Conservation (phyloP, 257 asterid genomes). For the Echium plantagineum region DNA sequence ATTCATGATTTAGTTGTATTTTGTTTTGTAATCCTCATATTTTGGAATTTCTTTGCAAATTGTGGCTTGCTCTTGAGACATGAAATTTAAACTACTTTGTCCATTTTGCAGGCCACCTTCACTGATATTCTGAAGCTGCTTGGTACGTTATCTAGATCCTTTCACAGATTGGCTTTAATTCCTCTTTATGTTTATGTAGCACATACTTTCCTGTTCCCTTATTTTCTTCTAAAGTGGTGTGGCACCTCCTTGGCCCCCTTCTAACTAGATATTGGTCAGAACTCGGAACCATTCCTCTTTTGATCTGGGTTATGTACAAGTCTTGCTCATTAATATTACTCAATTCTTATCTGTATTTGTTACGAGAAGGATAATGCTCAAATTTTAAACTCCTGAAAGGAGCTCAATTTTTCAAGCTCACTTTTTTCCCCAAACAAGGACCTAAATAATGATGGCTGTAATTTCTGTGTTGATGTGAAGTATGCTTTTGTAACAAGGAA, state of each 20-base stretch:
- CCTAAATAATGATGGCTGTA: not conserved
- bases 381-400: no score
- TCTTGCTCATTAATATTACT: no score
- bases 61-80: not conserved
- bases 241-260: not conserved
- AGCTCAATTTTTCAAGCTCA: not conserved
- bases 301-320: not conserved
- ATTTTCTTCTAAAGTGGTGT: not conserved
- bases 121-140: constrained; percentile 87
- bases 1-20: not conserved
- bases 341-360: no score
- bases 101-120: constrained; percentile 74
- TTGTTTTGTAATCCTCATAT: no score
- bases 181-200: not conserved
- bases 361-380: no score
- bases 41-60: not conserved
- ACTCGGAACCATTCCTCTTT: not conserved
- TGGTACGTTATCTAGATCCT: constrained; percentile 29
- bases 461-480: not conserved
- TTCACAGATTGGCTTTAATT: not conserved
- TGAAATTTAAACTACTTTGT: constrained; percentile 1
- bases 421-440: not conserved
- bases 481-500: not conserved
- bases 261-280: not conserved
- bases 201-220: not conserved